Conservation (phyloP, 352 stramenopile species). For the Phytopythium vexans region DNA sequence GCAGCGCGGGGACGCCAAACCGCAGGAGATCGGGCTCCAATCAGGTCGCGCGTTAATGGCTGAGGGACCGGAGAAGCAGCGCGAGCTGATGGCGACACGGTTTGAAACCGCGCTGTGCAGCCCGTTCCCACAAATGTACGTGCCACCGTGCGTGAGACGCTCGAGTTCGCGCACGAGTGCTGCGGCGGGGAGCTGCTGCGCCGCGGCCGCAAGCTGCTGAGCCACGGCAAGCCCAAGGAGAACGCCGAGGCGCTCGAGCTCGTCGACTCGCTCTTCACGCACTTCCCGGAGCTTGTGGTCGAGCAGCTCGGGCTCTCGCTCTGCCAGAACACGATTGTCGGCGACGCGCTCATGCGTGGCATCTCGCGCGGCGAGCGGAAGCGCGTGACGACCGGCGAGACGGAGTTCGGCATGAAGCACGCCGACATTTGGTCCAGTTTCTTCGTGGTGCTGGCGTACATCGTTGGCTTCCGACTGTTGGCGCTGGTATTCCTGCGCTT, state of each 20-base stretch:
- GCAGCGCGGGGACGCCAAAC: too few relatives aligned
- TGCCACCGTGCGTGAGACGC: conserved; percentile 54
- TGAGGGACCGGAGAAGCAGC: too few relatives aligned
- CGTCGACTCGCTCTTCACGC: conserved; percentile 27
- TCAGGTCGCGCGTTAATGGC: too few relatives aligned
- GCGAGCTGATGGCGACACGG: too few relatives aligned
- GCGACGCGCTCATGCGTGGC: conserved; percentile 43
- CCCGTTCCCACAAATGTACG: too few relatives aligned
- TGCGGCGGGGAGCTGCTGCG: conserved; percentile 39
- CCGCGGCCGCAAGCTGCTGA: conserved; percentile 25
- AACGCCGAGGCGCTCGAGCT: conserved; percentile 29
- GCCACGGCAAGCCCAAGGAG: conserved; percentile 31
- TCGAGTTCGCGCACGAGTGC: conserved; percentile 53
- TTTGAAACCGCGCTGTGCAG: too few relatives aligned
- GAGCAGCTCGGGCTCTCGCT: conserved; percentile 48
- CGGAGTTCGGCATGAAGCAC: conserved; percentile 51
- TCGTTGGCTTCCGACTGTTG: too few relatives aligned
- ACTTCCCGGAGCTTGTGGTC: conserved; percentile 49
- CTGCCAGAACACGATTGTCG: conserved; percentile 63
- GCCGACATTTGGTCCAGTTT: conserved; percentile 44
- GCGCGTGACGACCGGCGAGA: conserved; percentile 39
- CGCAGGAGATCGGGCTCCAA: too few relatives aligned
- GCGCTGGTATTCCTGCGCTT: too few relatives aligned
- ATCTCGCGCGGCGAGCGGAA: conserved; percentile 56
- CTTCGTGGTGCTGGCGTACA: conserved; percentile 31